These are phyloP conservation scores for Pseudonectria buxi DNA, from an alignment of 2,329 filamentous ascomycete species.

Conservation along the genomic window DNA sequence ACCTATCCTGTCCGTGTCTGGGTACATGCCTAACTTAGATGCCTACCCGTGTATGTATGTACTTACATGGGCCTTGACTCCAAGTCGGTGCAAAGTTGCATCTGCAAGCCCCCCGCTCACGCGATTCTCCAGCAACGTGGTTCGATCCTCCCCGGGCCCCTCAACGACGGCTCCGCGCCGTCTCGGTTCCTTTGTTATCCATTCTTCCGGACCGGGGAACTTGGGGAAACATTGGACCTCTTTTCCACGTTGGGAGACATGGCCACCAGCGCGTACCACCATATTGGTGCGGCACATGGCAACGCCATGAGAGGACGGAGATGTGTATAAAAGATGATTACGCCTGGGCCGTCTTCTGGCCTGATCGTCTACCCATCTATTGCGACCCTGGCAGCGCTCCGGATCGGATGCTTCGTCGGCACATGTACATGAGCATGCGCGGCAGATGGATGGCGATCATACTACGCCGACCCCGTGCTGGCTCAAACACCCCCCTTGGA, in stretches of 20 bases:
- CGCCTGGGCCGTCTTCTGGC: conserved; percentile 21
- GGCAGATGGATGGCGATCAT: conserved; percentile 22
- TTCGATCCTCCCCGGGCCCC: conserved; percentile 8
- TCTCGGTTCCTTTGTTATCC: too few relatives aligned
- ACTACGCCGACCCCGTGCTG: too few relatives aligned
- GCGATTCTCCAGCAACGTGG: conserved; percentile 20
- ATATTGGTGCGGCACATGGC: too few relatives aligned
- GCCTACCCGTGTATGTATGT: conserved; percentile 2
- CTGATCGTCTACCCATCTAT: conserved; percentile 15
- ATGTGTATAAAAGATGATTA: not conserved
- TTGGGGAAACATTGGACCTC: too few relatives aligned
- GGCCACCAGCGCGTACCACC: too few relatives aligned
- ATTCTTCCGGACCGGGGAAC: too few relatives aligned
- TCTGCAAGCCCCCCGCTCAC: conserved; percentile 15
- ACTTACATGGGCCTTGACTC: conserved; percentile 8
- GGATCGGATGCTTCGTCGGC: conserved; percentile 20
- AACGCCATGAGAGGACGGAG: too few relatives aligned
- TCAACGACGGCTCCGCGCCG: too few relatives aligned
- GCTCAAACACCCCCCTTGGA: too few relatives aligned
- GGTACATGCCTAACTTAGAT: conserved; percentile 2
- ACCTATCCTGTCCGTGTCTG: too few relatives aligned
- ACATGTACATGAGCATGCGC: conserved; percentile 19
- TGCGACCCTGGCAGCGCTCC: conserved; percentile 5
- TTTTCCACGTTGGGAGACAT: too few relatives aligned
- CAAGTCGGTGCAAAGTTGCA: conserved; percentile 5